phyloP scores from a whole-genome alignment of 2,329 filamentous ascomycete genomes.

The Berkeleyomyces rouxiae region DNA sequence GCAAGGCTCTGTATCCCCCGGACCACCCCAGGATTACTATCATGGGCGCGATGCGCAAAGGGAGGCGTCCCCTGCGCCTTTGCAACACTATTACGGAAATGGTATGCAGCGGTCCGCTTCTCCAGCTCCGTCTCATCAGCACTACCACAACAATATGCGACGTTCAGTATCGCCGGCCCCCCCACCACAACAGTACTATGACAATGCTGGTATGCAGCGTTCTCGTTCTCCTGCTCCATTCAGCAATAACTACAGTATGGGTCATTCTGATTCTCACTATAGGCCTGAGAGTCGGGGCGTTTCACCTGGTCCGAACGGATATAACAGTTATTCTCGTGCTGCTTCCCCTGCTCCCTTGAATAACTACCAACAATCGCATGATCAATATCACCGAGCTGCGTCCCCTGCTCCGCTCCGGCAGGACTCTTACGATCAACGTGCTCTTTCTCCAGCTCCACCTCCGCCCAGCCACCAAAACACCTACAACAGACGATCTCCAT shows the following conservation, averaged over 20 bases:
- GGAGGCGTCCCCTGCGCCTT: conserved; percentile 5
- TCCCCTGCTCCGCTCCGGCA: conserved; percentile 13
- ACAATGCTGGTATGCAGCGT: conserved; percentile 10
- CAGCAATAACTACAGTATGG: conserved; percentile 16
- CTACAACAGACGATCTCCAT: conserved; percentile 17
- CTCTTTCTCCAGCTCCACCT: conserved; percentile 13
- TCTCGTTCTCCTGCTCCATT: conserved; percentile 24
- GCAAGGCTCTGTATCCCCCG: conserved; percentile 15
- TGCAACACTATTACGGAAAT: conserved; percentile 6
- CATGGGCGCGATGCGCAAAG: conserved; percentile 20
- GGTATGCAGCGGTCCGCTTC: conserved; percentile 14
- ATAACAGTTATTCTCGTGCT: conserved; percentile 19
- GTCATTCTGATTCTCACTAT: background rate
- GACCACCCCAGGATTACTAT: conserved; percentile 17
- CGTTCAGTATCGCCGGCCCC: conserved; percentile 5
- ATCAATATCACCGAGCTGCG: conserved; percentile 19
- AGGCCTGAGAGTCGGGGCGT: conserved; percentile 10
- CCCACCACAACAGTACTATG: conserved; percentile 10
- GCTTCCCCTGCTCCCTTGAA: conserved; percentile 25
- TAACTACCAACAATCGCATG: conserved; percentile 15
- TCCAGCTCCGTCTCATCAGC: conserved; percentile 15
- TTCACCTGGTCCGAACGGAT: conserved; percentile 20
- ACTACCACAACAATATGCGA: conserved; percentile 17
- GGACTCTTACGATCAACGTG: conserved; percentile 13
- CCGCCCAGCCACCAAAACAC: conserved; percentile 10